phyloP scores from a whole-genome alignment of 2,329 filamentous ascomycete genomes.

The Epichloe uncinata region DNA sequence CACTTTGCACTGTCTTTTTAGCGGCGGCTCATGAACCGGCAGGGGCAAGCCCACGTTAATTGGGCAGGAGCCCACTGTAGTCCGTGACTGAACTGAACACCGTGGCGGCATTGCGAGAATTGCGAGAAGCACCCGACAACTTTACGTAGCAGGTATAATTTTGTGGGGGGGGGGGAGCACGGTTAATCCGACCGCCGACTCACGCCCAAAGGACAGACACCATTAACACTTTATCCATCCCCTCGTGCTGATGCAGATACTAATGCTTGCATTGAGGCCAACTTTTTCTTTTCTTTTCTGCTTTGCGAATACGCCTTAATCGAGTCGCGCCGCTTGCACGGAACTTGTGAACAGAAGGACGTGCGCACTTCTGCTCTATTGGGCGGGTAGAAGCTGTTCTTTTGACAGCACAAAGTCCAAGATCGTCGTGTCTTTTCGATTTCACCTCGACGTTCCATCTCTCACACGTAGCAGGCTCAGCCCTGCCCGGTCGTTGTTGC shows the following conservation, averaged over 20 bases:
- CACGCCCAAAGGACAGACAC: conserved; percentile 4
- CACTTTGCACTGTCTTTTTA: too few species aligned
- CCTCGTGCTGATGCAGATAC: background rate
- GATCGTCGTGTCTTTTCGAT: background rate
- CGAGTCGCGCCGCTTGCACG: background rate
- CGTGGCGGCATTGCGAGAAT: conserved; percentile 15
- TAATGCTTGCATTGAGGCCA: background rate
- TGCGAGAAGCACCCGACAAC: background rate
- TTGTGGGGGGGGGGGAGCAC: conserved; percentile 6
- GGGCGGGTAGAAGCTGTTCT: background rate
- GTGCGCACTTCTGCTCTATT: background rate
- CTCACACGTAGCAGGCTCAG: conserved; percentile 18
- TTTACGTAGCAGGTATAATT: background rate
- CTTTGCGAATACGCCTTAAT: background rate
- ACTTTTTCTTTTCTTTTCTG: background rate
- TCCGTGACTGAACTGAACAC: conserved; percentile 14
- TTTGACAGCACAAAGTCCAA: background rate
- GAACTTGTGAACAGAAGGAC: background rate
- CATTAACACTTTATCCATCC: background rate
- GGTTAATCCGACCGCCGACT: conserved; percentile 22
- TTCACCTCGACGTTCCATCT: background rate
- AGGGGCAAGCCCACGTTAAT: too few species aligned
- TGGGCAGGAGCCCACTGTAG: too few species aligned
- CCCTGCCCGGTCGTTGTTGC: conserved; percentile 18
- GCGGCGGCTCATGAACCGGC: too few species aligned